Evolutionary conservation across 345 rosid species (phyloP).

Genomic region (Citrus maxima): DNA sequence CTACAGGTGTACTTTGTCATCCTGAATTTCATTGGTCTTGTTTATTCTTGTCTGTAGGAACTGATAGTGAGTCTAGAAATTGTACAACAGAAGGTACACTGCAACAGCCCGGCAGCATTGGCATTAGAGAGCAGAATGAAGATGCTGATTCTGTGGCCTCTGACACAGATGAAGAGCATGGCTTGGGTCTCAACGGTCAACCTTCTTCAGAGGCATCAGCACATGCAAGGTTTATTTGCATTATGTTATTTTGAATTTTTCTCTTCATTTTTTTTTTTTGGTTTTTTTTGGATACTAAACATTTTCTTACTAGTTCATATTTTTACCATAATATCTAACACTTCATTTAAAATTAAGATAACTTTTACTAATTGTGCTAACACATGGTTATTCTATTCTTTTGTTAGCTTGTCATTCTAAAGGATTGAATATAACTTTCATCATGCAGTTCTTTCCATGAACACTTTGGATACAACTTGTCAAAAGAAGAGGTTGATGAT

Average conservation of each 20-base stretch:
- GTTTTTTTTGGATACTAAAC: neutral
- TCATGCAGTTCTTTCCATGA: constrained; percentile 58
- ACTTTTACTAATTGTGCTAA: neutral
- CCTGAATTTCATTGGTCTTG: neutral
- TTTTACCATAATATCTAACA: neutral
- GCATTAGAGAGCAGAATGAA: constrained; percentile 20
- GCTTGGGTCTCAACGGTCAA: constrained; percentile 27
- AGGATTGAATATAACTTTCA: constrained; percentile 3
- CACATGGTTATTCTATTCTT: neutral
- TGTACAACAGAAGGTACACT: constrained; percentile 15
- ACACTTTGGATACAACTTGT: constrained; percentile 57
- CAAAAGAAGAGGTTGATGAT: constrained; percentile 53
- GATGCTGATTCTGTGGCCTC: constrained; percentile 30
- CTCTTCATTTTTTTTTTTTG: too few relatives aligned
- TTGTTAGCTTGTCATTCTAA: neutral
- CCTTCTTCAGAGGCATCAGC: constrained; percentile 20
- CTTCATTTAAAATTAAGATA: neutral
- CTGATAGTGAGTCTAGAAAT: constrained; percentile 27
- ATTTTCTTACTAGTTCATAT: neutral
- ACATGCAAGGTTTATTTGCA: constrained; percentile 40
- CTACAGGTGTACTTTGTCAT: neutral
- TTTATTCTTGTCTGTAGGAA: constrained; percentile 27
- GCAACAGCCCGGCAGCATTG: constrained; percentile 14
- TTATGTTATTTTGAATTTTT: neutral
- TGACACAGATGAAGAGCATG: constrained; percentile 46